Conservation (phyloP, 495 filamentous ascomycete species). For the Neurospora africana region DNA sequence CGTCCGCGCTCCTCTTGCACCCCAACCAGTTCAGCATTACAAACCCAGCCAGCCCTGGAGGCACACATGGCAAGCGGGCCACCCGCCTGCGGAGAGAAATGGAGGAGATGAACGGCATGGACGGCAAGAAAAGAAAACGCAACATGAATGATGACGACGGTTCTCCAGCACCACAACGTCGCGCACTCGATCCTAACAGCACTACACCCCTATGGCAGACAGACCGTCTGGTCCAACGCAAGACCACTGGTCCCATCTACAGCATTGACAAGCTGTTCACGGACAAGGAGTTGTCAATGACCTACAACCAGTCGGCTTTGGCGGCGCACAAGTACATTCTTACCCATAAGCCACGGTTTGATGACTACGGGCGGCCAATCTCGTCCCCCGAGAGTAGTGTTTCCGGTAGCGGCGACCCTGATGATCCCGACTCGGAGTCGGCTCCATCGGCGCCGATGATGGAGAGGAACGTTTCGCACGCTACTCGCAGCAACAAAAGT, state of each 20-base stretch:
- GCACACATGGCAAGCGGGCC: conserved; percentile 67
- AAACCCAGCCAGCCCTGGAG: conserved; percentile 69
- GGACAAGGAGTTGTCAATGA: conserved; percentile 77
- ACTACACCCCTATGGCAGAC: conserved; percentile 48
- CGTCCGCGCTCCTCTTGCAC: conserved; percentile 77
- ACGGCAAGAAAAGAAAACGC: conserved; percentile 71
- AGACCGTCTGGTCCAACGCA: conserved; percentile 34
- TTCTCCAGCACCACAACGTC: conserved; percentile 51
- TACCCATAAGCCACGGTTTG: conserved; percentile 38
- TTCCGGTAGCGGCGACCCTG: conserved; percentile 36
- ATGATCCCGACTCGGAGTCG: conserved; percentile 32
- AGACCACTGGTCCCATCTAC: conserved; percentile 45
- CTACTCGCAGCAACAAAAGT: conserved; percentile 59
- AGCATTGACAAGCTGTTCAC: conserved; percentile 87
- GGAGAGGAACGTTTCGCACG: conserved; percentile 63
- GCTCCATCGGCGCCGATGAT: conserved; percentile 50
- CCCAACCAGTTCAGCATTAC: conserved; percentile 85
- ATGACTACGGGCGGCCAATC: conserved; percentile 32
- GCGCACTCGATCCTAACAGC: conserved; percentile 33
- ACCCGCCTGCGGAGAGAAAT: conserved; percentile 72
- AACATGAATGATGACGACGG: conserved; percentile 64
- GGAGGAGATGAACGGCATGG: conserved; percentile 60
- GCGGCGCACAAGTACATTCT: conserved; percentile 48
- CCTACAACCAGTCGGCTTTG: conserved; percentile 59
- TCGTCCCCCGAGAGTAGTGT: conserved; percentile 43